A percentile compares a stretch with the other conserved stretches of the same genome.
Evolutionary conservation across 2,329 filamentous ascomycete genomes (phyloP).

Genomic region (Calycina marina): DNA sequence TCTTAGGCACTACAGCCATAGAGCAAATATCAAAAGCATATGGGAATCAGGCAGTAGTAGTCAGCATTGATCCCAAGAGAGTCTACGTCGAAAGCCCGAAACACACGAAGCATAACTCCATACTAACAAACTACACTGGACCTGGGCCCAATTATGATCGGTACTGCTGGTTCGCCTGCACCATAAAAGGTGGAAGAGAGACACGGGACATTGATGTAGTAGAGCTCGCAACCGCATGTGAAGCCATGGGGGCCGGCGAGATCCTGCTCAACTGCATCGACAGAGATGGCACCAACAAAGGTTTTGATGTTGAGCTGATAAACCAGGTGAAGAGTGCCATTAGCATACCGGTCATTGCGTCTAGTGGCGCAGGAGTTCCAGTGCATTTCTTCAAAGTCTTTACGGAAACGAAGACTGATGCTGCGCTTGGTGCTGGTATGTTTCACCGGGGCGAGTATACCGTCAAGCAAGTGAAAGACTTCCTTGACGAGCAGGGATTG

Average conservation of each 20-base stretch:
- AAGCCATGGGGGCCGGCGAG: slow-evolving; percentile 92
- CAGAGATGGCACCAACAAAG: slow-evolving; percentile 84
- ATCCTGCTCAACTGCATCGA: slow-evolving; percentile 96
- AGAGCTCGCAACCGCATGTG: slow-evolving; percentile 74
- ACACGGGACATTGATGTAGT: slow-evolving; percentile 88
- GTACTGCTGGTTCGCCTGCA: slow-evolving; percentile 95
- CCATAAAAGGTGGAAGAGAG: slow-evolving; percentile 87
- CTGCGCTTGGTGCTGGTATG: slow-evolving; percentile 90
- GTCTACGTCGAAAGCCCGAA: slow-evolving; percentile 61
- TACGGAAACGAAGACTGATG: slow-evolving; percentile 70
- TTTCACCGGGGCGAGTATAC: slow-evolving; percentile 95
- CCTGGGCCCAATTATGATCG: slow-evolving; percentile 63
- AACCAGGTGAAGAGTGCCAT: slow-evolving; percentile 74
- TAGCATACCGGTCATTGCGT: slow-evolving; percentile 88
- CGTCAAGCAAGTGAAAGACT: slow-evolving; percentile 83
- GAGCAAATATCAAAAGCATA: slow-evolving; percentile 91
- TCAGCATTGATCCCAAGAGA: slow-evolving; percentile 85
- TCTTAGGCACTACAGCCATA: slow-evolving; percentile 77
- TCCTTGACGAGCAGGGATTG: slow-evolving; percentile 55
- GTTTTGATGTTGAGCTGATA: slow-evolving; percentile 89
- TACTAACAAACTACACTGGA: slow-evolving; percentile 45
- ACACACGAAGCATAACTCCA: slow-evolving; percentile 57
- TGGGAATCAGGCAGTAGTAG: slow-evolving; percentile 91
- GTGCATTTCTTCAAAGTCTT: slow-evolving; percentile 88
- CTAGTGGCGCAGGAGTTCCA: slow-evolving; percentile 79